Percentiles rank a stretch among this genome's conserved stretches.
Conservation (phyloP, 345 rosid species). For the Eucalyptus tenuipes region DNA sequence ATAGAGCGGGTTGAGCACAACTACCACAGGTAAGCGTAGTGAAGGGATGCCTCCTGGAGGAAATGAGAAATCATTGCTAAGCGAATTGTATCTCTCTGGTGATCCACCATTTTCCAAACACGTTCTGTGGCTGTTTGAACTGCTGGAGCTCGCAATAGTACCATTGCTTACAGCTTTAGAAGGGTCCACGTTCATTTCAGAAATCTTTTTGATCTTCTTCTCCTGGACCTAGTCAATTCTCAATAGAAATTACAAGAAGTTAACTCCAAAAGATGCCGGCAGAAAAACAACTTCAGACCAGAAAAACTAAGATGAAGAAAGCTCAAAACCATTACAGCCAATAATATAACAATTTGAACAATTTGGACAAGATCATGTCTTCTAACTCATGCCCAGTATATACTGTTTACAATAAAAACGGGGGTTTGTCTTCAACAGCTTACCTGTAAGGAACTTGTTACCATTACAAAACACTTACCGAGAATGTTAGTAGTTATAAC, state of each 20-base stretch:
- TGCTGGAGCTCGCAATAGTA: conserved; percentile 57
- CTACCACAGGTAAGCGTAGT: conserved; percentile 88
- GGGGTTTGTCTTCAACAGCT: neutral
- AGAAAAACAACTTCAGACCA: neutral
- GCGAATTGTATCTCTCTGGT: conserved; percentile 22
- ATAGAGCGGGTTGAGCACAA: neutral
- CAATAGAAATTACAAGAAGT: neutral
- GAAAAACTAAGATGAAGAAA: neutral
- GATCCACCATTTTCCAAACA: conserved; percentile 53
- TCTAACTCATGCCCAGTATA: neutral
- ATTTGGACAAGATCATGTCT: neutral
- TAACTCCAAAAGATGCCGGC: neutral
- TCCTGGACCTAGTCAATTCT: conserved; percentile 72
- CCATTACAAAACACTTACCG: neutral
- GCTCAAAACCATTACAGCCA: neutral
- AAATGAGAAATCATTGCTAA: conserved; percentile 41
- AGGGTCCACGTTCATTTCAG: conserved; percentile 66
- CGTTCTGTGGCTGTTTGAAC: conserved; percentile 23
- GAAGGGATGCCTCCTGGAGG: conserved; percentile 73
- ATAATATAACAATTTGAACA: neutral
- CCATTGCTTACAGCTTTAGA: conserved; percentile 66
- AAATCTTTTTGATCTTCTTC: conserved; percentile 83
- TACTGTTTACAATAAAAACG: neutral
- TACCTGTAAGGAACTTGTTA: neutral
- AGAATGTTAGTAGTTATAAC: neutral